Conservation (phyloP, 2,329 filamentous ascomycete genomes). For the Arthrobotrys pseudoclavata region DNA sequence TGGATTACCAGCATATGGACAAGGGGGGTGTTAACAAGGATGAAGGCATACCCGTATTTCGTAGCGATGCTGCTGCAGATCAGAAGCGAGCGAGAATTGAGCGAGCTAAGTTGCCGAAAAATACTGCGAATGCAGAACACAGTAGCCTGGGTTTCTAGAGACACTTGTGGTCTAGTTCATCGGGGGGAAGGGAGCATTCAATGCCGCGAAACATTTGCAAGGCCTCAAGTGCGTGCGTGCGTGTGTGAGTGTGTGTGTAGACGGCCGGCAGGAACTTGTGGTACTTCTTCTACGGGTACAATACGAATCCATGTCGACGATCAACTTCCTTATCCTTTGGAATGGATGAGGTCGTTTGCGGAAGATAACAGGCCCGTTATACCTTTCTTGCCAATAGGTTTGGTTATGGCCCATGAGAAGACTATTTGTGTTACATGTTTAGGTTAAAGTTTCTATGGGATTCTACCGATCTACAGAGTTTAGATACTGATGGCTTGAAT, state of each 20-base stretch:
- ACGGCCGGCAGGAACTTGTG: conserved; percentile 23
- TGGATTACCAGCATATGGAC: conserved; percentile 13
- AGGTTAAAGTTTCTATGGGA: conserved; percentile 34
- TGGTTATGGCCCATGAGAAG: not conserved
- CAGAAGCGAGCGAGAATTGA: conserved; percentile 50
- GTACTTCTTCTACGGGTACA: conserved; percentile 18
- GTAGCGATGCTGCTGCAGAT: conserved; percentile 54
- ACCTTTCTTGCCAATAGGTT: conserved; percentile 22
- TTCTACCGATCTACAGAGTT: conserved; percentile 27
- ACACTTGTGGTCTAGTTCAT: conserved; percentile 15
- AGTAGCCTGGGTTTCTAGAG: conserved; percentile 30
- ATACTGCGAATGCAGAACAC: conserved; percentile 47
- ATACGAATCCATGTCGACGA: conserved; percentile 27
- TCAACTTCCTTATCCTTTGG: conserved; percentile 51
- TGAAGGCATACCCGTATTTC: conserved; percentile 44
- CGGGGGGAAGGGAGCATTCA: conserved; percentile 18
- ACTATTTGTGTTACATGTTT: conserved; percentile 9
- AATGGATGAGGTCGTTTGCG: conserved; percentile 56
- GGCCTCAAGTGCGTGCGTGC: not conserved
- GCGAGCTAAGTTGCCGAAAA: conserved; percentile 49
- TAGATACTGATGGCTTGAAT: conserved; percentile 28
- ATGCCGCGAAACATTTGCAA: conserved; percentile 40
- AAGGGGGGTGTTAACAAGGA: conserved; percentile 16
- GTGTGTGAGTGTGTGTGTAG: not conserved
- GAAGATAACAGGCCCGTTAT: conserved; percentile 47